Evolutionary conservation across 1,284 basidiomycete genomes (phyloP).

Genomic region (Thelephora terrestris): DNA sequence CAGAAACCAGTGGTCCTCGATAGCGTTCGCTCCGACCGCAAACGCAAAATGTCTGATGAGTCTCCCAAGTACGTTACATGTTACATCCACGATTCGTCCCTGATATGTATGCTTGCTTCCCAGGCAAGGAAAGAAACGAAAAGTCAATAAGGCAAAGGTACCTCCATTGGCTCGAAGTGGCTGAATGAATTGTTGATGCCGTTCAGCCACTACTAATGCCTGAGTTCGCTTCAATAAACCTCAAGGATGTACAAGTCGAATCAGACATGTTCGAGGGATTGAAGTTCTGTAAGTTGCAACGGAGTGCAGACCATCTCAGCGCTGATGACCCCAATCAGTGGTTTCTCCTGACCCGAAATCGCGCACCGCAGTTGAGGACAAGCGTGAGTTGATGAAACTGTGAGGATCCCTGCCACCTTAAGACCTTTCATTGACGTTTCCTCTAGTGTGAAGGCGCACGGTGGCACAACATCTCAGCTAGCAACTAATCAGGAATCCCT

Average conservation of each 20-base stretch:
- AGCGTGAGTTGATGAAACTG: conserved; percentile 53
- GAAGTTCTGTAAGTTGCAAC: conserved; percentile 61
- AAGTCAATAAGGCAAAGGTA: conserved; percentile 37
- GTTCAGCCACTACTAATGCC: conserved; percentile 49
- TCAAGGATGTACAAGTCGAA: conserved; percentile 48
- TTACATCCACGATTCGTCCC: conserved; percentile 1
- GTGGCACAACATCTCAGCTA: conserved; percentile 65
- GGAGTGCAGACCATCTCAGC: neutral
- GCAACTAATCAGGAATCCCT: conserved; percentile 36
- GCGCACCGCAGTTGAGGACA: conserved; percentile 57
- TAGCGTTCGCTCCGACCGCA: conserved; percentile 47
- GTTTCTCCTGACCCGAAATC: conserved; percentile 72
- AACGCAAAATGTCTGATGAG: conserved; percentile 60
- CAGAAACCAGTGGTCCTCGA: conserved; percentile 39
- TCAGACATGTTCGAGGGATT: conserved; percentile 61
- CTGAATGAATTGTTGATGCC: conserved; percentile 1
- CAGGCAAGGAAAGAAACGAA: conserved; percentile 52
- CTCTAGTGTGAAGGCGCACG: conserved; percentile 63
- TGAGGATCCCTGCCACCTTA: conserved; percentile 23
- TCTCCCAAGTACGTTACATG: conserved; percentile 29
- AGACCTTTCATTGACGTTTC: neutral
- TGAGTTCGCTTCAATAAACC: conserved; percentile 51
- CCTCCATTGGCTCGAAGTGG: neutral
- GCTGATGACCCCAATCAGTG: conserved; percentile 31
- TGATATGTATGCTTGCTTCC: conserved; percentile 1